A percentile compares a stretch with the other conserved stretches of the same genome.
Conservation (phyloP, 2,329 filamentous ascomycete genomes). For the Neospermospora avenae region DNA sequence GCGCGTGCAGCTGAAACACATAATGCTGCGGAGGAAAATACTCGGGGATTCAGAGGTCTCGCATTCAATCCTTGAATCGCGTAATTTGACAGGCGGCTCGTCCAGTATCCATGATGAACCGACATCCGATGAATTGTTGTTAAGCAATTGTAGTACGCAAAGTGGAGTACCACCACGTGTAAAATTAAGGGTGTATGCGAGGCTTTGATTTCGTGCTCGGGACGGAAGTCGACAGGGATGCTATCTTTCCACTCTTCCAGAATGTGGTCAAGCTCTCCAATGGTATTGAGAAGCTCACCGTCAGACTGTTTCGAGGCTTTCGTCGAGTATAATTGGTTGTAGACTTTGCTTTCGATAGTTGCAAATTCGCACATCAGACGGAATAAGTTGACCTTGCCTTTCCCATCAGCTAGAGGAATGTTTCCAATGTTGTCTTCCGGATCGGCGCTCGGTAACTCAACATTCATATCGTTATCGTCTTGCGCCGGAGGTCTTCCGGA, state of each 20-base stretch:
- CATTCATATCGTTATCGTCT: slow-evolving; percentile 87
- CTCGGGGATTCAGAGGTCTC: slow-evolving; percentile 82
- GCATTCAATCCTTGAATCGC: slow-evolving; percentile 93
- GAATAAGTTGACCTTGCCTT: slow-evolving; percentile 93
- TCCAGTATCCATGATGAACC: slow-evolving; percentile 97
- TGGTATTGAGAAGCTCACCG: slow-evolving; percentile 90
- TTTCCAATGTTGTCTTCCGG: slow-evolving; percentile 92
- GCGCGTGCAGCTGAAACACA: slow-evolving; percentile 91
- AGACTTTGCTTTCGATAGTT: slow-evolving; percentile 89
- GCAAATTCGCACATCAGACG: slow-evolving; percentile 88
- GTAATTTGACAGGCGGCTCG: slow-evolving; percentile 87
- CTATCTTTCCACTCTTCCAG: slow-evolving; percentile 95
- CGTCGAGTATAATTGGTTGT: slow-evolving; percentile 88
- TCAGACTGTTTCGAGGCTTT: slow-evolving; percentile 89
- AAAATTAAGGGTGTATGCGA: slow-evolving; percentile 90
- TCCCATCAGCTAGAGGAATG: slow-evolving; percentile 83
- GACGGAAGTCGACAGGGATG: slow-evolving; percentile 94
- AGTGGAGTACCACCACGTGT: slow-evolving; percentile 90
- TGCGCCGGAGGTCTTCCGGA: slow-evolving; percentile 70
- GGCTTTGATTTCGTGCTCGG: slow-evolving; percentile 92
- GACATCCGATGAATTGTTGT: slow-evolving; percentile 99
- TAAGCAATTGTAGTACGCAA: slow-evolving; percentile 96
- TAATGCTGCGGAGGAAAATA: slow-evolving; percentile 89
- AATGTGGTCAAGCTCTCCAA: slow-evolving; percentile 86
- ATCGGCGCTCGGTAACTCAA: slow-evolving; percentile 87